Base-by-base conservation (phyloP, 805 yeast genomes). In the Monosporozyma siamensis region DNA sequence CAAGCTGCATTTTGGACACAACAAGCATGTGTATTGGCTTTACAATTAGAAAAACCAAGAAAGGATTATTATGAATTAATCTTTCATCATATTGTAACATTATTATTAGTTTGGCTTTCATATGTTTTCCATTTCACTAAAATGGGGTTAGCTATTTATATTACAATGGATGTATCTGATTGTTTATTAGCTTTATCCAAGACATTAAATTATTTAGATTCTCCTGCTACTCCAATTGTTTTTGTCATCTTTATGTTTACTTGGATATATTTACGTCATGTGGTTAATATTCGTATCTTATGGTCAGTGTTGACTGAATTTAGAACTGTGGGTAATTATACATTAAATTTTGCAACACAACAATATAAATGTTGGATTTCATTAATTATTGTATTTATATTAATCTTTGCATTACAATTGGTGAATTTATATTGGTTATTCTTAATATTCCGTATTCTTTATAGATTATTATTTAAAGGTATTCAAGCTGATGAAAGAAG, bases 1-100 rank as follows among this genome's bases (percentile, higher is more conserved):
- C 97, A 92, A 67, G 97, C 97, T 5, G 83, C 97, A 4, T 92
- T 87, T 64, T 92, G 99, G 99, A 79, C 88, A 18, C 99, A 92
- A 68, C 98, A 92, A 66, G 80, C 94, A 1, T 78, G 84, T 32
- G 83, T 92, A 25, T 70, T 92, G 49, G 66, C 78, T 37, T 70
- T 92, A 49, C 95, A 83, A 63, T 72, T 92, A 47, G 99, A 92
- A 65, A 86, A 86, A 62, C 97, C 96, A 44, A 76, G 99, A 64
- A 89, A 88, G 64, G 99, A 92, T 63, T 89, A 80, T 66, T 69
- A 79, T 53, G 98, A 92, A 65, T 74, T 92, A 47, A 85, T 90
- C 31, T 79, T 86, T 63, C 99, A 92, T 64, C 99, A 92, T 62
- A 74, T 92, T 48, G 79, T 92, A 49, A 92, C 99, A 21, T 78